phyloP scores from a whole-genome alignment of 495 filamentous ascomycete genomes.

The Evernia prunastri region DNA sequence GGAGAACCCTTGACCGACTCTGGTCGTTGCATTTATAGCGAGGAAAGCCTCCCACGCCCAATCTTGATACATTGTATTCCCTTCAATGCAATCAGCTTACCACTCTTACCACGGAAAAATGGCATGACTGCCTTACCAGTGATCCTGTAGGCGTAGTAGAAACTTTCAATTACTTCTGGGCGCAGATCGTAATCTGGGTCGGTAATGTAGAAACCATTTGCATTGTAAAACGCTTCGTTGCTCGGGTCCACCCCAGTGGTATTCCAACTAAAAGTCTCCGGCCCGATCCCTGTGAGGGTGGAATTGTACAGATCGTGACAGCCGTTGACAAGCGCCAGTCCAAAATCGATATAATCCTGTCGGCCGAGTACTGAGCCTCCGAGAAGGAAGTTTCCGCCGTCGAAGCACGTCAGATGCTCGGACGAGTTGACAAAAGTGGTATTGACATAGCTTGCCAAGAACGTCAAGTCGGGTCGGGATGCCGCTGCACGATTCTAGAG shows the following conservation, averaged over 20 bases:
- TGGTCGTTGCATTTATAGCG: constrained; percentile 59
- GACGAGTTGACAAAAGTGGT: constrained; percentile 46
- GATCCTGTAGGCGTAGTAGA: constrained; percentile 79
- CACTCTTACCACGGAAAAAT: constrained; percentile 8
- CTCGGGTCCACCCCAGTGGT: constrained; percentile 39
- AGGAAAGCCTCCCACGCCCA: constrained; percentile 82
- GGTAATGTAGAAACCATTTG: constrained; percentile 70
- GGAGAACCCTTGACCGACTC: constrained; percentile 60
- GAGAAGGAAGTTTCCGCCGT: constrained; percentile 80
- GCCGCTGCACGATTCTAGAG: constrained; percentile 29
- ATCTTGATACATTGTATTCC: constrained; percentile 55
- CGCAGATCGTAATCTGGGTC: constrained; percentile 58
- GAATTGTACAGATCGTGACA: constrained; percentile 69
- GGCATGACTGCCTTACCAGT: constrained; percentile 55
- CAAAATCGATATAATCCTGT: constrained; percentile 64
- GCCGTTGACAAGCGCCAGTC: constrained; percentile 62
- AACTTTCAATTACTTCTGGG: constrained; percentile 81
- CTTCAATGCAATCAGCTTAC: constrained; percentile 18
- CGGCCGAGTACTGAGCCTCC: constrained; percentile 65
- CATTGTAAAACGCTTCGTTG: constrained; percentile 53
- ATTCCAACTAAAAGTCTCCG: constrained; percentile 72
- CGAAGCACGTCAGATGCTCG: constrained; percentile 74
- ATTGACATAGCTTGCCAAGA: constrained; percentile 57
- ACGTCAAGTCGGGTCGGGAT: constrained; percentile 65
- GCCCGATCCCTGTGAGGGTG: constrained; percentile 69